Percentiles rank a stretch among this genome's conserved stretches.
Conservation (phyloP, 768 basidiomycete species). For the Suillus discolor region DNA sequence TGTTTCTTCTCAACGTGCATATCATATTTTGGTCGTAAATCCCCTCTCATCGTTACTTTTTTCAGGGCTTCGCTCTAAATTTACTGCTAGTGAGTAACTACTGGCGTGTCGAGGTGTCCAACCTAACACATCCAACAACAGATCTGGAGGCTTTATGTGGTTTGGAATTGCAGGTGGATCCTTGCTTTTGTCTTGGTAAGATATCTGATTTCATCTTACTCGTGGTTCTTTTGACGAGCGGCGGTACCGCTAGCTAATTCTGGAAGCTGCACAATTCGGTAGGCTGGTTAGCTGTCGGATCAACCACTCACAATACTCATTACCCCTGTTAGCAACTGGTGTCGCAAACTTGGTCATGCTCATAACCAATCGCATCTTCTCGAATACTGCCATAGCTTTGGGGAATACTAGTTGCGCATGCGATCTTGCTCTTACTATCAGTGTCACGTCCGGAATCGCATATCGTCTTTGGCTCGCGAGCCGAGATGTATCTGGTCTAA, state of each 20-base stretch:
- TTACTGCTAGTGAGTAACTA: constrained; percentile 4
- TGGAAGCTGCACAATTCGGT: constrained; percentile 3
- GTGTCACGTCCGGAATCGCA: constrained; percentile 18
- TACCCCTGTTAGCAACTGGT: background rate
- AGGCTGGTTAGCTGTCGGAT: background rate
- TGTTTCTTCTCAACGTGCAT: constrained; percentile 10
- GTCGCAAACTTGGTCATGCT: background rate
- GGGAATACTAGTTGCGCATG: constrained; percentile 11
- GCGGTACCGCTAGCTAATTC: background rate
- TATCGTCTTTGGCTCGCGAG: constrained; percentile 17
- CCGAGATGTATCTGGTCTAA: background rate
- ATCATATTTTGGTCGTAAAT: background rate
- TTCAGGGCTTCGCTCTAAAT: constrained; percentile 3
- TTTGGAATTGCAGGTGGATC: background rate
- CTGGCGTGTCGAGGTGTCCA: background rate
- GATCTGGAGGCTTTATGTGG: constrained; percentile 11
- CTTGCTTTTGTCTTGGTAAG: background rate
- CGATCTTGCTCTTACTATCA: constrained; percentile 14
- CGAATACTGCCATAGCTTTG: background rate
- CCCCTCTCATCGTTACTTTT: background rate
- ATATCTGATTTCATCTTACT: background rate
- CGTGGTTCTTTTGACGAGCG: background rate
- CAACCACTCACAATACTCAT: background rate
- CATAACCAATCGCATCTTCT: background rate
- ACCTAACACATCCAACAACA: background rate